These are phyloP conservation scores for Calonectria crousiana DNA, from an alignment of 2,329 filamentous ascomycete genomes.

Conservation along the genomic window DNA sequence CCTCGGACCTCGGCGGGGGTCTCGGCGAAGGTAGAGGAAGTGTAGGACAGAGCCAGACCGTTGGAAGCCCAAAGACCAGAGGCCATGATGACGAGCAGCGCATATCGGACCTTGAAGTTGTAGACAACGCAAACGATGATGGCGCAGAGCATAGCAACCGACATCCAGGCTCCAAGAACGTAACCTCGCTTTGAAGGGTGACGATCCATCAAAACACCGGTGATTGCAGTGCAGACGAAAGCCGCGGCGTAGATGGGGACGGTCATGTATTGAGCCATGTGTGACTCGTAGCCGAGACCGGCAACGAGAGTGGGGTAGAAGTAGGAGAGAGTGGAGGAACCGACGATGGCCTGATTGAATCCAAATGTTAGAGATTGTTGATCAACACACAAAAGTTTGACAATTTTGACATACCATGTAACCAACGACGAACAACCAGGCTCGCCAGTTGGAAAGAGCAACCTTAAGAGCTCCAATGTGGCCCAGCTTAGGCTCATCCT, in stretches of 20 bases:
- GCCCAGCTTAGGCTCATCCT: conserved; percentile 63
- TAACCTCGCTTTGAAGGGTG: conserved; percentile 44
- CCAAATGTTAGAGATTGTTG: background rate
- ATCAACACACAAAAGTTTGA: background rate
- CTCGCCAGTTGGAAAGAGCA: conserved; percentile 30
- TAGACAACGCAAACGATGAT: conserved; percentile 62
- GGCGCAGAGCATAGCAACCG: conserved; percentile 32
- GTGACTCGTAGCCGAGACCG: conserved; percentile 47
- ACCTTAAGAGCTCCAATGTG: conserved; percentile 26
- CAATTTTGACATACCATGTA: conserved; percentile 32
- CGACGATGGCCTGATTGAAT: conserved; percentile 44
- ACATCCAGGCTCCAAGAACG: conserved; percentile 27
- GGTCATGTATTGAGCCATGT: conserved; percentile 47
- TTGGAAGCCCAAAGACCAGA: conserved; percentile 67
- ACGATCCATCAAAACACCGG: conserved; percentile 61
- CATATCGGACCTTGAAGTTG: conserved; percentile 64
- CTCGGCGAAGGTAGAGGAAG: conserved; percentile 62
- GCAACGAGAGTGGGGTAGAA: conserved; percentile 51
- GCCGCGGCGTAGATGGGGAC: conserved; percentile 66
- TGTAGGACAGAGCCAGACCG: conserved; percentile 63
- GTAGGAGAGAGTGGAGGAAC: conserved; percentile 47
- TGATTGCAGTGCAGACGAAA: conserved; percentile 61
- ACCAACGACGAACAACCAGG: conserved; percentile 35
- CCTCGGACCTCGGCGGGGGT: conserved; percentile 62
- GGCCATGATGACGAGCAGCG: conserved; percentile 66